Conservation (phyloP, 257 asterid genomes). For the Solanum habrochaites region DNA sequence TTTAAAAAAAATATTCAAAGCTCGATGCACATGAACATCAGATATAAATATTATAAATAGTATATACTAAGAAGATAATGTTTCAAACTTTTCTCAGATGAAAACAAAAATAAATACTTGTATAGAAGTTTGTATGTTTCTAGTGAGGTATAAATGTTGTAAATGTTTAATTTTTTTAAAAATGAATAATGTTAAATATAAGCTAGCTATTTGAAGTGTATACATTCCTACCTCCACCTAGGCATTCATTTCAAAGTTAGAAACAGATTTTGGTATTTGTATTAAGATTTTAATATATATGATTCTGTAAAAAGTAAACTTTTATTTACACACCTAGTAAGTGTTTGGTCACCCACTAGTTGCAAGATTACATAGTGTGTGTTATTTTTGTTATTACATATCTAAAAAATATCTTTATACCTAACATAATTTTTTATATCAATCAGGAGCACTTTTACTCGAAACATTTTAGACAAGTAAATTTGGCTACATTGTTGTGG, state of each 20-base stretch:
- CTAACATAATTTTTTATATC: no score
- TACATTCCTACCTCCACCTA: no score
- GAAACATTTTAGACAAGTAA: background rate
- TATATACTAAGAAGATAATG: background rate
- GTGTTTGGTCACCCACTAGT: background rate
- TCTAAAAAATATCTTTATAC: no score
- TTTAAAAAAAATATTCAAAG: background rate
- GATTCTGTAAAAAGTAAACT: background rate
- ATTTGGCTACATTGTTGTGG: background rate
- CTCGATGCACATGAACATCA: background rate
- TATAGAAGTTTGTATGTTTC: background rate
- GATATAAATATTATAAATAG: background rate
- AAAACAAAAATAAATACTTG: background rate
- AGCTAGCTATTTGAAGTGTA: no score
- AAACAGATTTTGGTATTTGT: no score
- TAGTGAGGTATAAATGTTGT: no score
- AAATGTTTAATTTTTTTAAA: no score
- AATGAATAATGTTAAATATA: no score
- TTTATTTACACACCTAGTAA: background rate
- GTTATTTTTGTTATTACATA: no score
- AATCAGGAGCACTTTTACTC: background rate
- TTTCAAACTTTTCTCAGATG: background rate
- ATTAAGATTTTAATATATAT: background rate
- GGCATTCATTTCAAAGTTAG: no score
- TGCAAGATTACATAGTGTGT: no score